phyloP scores from a whole-genome alignment of 1,284 basidiomycete genomes.

The Malassezia caprae region DNA sequence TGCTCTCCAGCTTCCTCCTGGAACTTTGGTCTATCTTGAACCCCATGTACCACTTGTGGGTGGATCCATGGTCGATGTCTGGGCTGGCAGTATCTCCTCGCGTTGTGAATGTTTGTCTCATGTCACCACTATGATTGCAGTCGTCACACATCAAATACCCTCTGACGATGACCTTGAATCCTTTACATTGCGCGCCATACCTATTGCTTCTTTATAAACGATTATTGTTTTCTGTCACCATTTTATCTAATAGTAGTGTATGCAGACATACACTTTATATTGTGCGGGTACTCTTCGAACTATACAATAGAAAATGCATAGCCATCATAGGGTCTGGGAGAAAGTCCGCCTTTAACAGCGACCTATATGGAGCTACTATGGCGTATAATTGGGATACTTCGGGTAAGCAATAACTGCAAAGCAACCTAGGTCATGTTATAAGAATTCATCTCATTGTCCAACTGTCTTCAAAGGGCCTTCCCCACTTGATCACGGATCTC shows the following conservation, averaged over 20 bases:
- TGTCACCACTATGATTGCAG: not conserved
- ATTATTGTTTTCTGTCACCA: not conserved
- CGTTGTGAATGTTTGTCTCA: not conserved
- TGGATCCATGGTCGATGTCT: not conserved
- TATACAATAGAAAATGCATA: too few species aligned
- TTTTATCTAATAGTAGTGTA: not conserved
- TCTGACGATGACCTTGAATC: not conserved
- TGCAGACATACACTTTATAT: too few species aligned
- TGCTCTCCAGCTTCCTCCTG: not conserved
- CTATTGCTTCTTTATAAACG: not conserved
- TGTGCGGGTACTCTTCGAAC: not conserved
- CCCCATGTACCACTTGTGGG: not conserved
- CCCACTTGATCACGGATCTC: not conserved
- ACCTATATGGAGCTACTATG: not conserved
- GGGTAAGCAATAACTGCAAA: not conserved
- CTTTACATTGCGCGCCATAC: not conserved
- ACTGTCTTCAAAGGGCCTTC: not conserved
- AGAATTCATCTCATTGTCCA: not conserved
- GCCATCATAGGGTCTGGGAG: too few species aligned
- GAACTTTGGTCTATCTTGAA: not conserved
- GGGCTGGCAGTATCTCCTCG: not conserved
- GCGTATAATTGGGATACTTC: not conserved
- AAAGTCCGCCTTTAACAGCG: not conserved
- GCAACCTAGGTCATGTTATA: not conserved
- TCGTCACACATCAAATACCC: not conserved